Conservation (phyloP, 371 early-diverging fungal genomes). For the Mucor sp. region DNA sequence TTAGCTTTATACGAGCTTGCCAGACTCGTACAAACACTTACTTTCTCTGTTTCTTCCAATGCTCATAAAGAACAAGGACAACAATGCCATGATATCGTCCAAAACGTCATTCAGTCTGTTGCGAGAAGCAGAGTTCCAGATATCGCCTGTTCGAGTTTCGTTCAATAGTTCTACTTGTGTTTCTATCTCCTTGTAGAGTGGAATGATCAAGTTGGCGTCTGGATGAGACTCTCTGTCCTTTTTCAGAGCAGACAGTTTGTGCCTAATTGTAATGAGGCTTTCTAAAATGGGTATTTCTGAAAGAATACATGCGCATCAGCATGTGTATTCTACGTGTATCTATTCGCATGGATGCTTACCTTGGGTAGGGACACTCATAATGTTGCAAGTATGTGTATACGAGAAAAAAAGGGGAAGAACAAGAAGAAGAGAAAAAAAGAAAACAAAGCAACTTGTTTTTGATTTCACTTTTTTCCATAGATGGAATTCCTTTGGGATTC, state of each 20-base stretch:
- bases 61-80: conserved; percentile 80
- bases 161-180: conserved; percentile 56
- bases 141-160: conserved; percentile 46
- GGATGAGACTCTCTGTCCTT: conserved; percentile 71
- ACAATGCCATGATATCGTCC: conserved; percentile 79
- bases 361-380: conserved; percentile 10
- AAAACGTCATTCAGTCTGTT: conserved; percentile 75
- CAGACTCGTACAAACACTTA: no score
- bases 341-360: conserved; percentile 7
- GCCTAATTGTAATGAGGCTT: conserved; percentile 68
- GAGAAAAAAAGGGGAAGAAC: no score
- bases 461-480: background rate
- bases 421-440: background rate
- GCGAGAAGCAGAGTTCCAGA: conserved; percentile 41
- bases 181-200: conserved; percentile 66
- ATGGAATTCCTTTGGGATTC: background rate
- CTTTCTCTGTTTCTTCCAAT: conserved; percentile 77
- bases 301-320: background rate
- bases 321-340: background rate
- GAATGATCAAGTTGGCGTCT: conserved; percentile 58
- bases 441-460: background rate
- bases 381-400: no score
- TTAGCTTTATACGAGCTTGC: no score
- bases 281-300: conserved; percentile 69
- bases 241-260: conserved; percentile 71